Evolutionary conservation across 2,329 filamentous ascomycete genomes (phyloP).

Genomic region (Phialophora expanda): DNA sequence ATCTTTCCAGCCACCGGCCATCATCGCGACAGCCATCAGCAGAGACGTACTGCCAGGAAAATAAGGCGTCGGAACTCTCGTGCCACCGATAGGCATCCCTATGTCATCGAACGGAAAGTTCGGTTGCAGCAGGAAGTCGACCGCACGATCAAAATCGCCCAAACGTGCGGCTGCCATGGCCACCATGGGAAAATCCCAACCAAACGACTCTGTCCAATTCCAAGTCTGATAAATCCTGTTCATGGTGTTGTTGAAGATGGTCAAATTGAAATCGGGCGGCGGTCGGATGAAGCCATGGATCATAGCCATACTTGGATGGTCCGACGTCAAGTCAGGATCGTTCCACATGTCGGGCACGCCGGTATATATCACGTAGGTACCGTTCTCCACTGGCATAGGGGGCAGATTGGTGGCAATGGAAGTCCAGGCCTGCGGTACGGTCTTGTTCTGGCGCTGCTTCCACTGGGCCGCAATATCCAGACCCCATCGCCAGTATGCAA

Average conservation of each 20-base stretch:
- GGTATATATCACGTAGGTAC: constrained; percentile 62
- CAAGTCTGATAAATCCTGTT: background rate
- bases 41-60: constrained; percentile 59
- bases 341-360: constrained; percentile 55
- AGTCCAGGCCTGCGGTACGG: constrained; percentile 55
- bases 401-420: constrained; percentile 60
- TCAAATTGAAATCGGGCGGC: constrained; percentile 45
- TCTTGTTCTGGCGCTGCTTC: constrained; percentile 56
- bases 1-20: constrained; percentile 63
- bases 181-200: constrained; percentile 14
- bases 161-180: constrained; percentile 53
- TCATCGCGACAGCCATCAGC: constrained; percentile 61
- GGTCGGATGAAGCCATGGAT: constrained; percentile 54
- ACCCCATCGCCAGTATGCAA: constrained; percentile 66
- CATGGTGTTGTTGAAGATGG: constrained; percentile 33
- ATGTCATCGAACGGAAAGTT: constrained; percentile 63
- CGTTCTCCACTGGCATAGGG: constrained; percentile 56
- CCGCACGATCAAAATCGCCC: constrained; percentile 51
- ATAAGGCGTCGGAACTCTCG: constrained; percentile 62
- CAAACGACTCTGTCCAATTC: constrained; percentile 12
- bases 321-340: constrained; percentile 45
- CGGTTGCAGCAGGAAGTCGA: constrained; percentile 54
- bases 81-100: constrained; percentile 60
- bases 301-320: constrained; percentile 56
- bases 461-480: constrained; percentile 60